Conservation (phyloP, 1,284 basidiomycete species). For the Peniophora sp. region DNA sequence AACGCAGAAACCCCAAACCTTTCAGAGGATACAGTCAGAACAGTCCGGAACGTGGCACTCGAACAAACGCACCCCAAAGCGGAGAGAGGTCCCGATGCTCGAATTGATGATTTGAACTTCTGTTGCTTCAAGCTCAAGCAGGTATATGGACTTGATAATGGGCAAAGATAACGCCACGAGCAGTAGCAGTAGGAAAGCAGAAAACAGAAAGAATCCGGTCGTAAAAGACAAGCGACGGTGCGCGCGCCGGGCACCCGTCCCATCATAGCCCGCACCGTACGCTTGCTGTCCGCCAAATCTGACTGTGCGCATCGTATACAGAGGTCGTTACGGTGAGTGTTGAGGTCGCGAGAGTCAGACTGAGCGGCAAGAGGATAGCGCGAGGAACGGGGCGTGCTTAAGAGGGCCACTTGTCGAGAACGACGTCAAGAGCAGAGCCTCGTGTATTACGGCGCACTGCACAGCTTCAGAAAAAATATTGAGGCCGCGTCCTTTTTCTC, state of each 20-base stretch:
- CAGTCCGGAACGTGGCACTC: too few relatives aligned
- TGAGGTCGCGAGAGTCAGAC: too few relatives aligned
- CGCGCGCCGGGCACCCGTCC: background rate
- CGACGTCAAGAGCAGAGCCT: too few relatives aligned
- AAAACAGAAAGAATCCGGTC: slow-evolving; percentile 35
- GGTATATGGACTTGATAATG: slow-evolving; percentile 66
- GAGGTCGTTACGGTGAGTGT: too few relatives aligned
- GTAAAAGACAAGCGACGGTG: slow-evolving; percentile 16
- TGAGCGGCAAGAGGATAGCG: too few relatives aligned
- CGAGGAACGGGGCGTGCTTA: too few relatives aligned
- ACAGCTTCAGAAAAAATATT: too few relatives aligned
- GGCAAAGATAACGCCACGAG: slow-evolving; percentile 68
- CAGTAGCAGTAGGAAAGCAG: slow-evolving; percentile 61
- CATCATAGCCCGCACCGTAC: background rate
- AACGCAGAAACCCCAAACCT: slow-evolving; percentile 64
- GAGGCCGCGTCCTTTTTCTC: too few relatives aligned
- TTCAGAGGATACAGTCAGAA: too few relatives aligned
- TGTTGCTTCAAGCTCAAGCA: slow-evolving; percentile 47
- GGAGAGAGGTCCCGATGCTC: slow-evolving; percentile 49
- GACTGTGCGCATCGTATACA: too few relatives aligned
- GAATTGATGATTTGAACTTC: slow-evolving; percentile 29
- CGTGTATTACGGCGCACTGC: too few relatives aligned
- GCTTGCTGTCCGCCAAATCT: background rate
- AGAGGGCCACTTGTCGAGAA: too few relatives aligned
- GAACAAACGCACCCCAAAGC: slow-evolving; percentile 40